These are phyloP conservation scores for Wickerhamiella slavikovae DNA, from an alignment of 805 yeast genomes.

Conservation along the genomic window DNA sequence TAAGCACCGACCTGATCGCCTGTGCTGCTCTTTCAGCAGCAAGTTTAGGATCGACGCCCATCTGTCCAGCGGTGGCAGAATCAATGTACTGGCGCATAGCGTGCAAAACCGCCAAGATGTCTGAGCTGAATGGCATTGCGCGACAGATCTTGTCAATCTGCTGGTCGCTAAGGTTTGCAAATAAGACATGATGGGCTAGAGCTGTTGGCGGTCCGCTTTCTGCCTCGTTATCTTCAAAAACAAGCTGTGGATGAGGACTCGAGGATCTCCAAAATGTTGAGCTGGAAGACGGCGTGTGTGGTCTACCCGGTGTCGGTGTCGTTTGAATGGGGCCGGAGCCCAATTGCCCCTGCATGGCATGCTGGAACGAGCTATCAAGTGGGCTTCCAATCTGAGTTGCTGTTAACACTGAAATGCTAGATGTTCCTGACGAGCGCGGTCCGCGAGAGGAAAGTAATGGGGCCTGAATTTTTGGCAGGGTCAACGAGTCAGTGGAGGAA, in stretches of 20 bases:
- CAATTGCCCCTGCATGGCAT: no score
- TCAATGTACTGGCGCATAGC: neutral
- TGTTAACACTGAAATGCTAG: no score
- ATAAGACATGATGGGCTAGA: constrained; percentile 53
- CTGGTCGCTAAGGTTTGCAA: constrained; percentile 22
- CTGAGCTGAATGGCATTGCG: neutral
- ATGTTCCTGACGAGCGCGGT: no score
- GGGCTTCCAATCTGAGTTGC: no score
- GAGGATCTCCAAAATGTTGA: no score
- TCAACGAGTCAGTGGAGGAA: neutral
- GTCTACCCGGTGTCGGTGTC: no score
- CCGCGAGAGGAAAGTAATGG: no score
- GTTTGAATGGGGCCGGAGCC: no score
- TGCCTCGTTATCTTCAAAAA: constrained; percentile 27
- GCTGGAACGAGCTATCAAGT: no score
- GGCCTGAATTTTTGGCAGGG: neutral
- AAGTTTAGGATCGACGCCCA: neutral
- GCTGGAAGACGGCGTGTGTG: no score
- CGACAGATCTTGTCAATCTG: neutral
- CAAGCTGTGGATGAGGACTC: constrained; percentile 45
- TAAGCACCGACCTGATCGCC: constrained; percentile 35
- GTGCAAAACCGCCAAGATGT: neutral
- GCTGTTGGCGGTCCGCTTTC: constrained; percentile 45
- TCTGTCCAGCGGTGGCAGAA: neutral
- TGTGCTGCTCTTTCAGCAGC: constrained; percentile 27